Base-by-base conservation (phyloP, 140 eudicot genomes). In the Senecio squalidus region DNA sequence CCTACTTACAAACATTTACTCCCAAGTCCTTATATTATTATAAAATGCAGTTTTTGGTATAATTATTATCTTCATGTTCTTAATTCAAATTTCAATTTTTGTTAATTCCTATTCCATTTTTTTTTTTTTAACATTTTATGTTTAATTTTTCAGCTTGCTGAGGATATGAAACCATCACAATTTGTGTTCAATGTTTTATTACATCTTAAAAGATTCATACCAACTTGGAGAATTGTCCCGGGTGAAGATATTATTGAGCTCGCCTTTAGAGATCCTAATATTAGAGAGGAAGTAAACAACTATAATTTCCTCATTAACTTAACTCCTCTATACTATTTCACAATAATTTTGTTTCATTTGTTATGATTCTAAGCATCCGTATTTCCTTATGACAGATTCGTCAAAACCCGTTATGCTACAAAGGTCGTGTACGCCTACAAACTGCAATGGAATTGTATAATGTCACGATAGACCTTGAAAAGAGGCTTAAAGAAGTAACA, bases 341-440 rank as follows among this genome's bases (percentile, higher is more conserved):
- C 17, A 2, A 69, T 18, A 33, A 26, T 23, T n/a, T 5, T 1
- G 4, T 29, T 54, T 66, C 40, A 2, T 13, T 17, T 27, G 5
- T 38, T 25, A 55, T 17, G 15, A 40, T 26, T 60, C 30, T 50
- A 70, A 40, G 8, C 58, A 62, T 33, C 2, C 2, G 9, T 23
- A 26, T 17, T 62, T 71, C 59, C 22, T 43, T 27, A 28, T 34
- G 24, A 18, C 43, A 72, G 77, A 40, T 92, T 53, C 73, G 96
- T 17, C 48, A 80, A 31, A 92, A 87, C 61, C 93, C 96, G 3
- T 80, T 74, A 63, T 84, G 95, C 71, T 92, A 92, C 80, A 84
- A 85, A 75, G 96, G 98, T 36, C 78, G 81, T 7, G 87, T 88
- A 7, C 96, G 96, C 44, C 73, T 92, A 34, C 78, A 74, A 69